Conservation (phyloP, 2,329 filamentous ascomycete genomes). For the Neospermospora avenae region DNA sequence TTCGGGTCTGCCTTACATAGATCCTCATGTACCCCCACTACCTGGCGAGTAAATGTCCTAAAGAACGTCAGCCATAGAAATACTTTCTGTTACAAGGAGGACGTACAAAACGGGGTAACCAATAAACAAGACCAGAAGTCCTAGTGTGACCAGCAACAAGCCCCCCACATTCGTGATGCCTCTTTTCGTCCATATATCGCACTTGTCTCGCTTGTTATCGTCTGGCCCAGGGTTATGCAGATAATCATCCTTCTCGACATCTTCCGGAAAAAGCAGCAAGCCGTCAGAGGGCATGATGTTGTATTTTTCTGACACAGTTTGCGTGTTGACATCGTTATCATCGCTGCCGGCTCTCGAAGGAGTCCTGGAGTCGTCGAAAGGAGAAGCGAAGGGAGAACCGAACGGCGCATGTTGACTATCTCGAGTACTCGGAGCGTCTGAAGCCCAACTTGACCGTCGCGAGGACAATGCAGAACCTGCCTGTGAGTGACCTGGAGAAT, state of each 20-base stretch:
- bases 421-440: slow-evolving; percentile 48
- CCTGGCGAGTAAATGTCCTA: slow-evolving; percentile 55
- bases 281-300: slow-evolving; percentile 67
- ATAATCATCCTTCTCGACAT: slow-evolving; percentile 71
- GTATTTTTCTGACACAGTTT: slow-evolving; percentile 71
- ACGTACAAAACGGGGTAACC: slow-evolving; percentile 67
- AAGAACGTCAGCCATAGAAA: slow-evolving; percentile 24
- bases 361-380: slow-evolving; percentile 37
- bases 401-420: slow-evolving; percentile 43
- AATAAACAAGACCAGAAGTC: slow-evolving; percentile 63
- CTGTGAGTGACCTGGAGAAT: slow-evolving; percentile 47
- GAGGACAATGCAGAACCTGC: slow-evolving; percentile 50
- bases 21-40: slow-evolving; percentile 23
- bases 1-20: slow-evolving; percentile 39
- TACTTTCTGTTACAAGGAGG: neutral
- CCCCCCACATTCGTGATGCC: slow-evolving; percentile 64
- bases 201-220: slow-evolving; percentile 58
- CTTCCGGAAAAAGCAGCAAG: slow-evolving; percentile 65
- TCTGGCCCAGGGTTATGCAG: slow-evolving; percentile 67
- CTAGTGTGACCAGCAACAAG: slow-evolving; percentile 55
- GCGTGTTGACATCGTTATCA: slow-evolving; percentile 64
- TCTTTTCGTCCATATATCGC: slow-evolving; percentile 62
- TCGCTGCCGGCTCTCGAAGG: slow-evolving; percentile 49
- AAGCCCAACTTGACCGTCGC: slow-evolving; percentile 57
- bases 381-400: slow-evolving; percentile 34